These are phyloP conservation scores for Petunia axillaris DNA, from an alignment of 257 asterid species.

Conservation along the genomic window DNA sequence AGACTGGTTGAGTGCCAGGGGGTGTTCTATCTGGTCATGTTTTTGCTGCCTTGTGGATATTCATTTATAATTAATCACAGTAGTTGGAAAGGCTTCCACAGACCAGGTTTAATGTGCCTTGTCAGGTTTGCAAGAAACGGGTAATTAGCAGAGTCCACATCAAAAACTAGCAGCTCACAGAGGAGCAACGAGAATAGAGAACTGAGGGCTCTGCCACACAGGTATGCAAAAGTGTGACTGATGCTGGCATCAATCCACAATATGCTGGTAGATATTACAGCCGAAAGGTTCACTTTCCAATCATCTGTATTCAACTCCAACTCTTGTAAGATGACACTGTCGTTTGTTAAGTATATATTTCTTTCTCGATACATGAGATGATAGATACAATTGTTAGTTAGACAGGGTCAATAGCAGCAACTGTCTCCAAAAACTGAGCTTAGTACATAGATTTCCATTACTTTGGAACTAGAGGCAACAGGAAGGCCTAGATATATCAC, in stretches of 20 bases:
- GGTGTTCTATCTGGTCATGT: not conserved
- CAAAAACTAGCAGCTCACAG: conserved; percentile 12
- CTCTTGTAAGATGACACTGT: not conserved
- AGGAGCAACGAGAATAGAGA: not conserved
- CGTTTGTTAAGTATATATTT: not conserved
- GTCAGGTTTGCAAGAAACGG: not conserved
- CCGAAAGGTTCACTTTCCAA: not conserved
- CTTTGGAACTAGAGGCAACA: not conserved
- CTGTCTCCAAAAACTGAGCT: not conserved
- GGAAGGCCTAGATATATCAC: not conserved
- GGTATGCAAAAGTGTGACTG: not conserved
- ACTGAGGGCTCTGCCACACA: not conserved
- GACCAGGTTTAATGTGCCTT: conserved; percentile 10
- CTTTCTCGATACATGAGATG: not conserved
- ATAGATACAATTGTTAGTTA: too few relatives aligned
- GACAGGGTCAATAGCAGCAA: not conserved
- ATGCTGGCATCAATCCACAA: conserved; percentile 9
- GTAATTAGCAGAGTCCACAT: conserved; percentile 17
- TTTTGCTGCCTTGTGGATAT: not conserved
- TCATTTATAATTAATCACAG: not conserved
- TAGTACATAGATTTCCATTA: not conserved
- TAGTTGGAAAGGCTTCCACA: not conserved
- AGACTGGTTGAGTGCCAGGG: not conserved
- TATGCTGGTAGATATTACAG: not conserved
- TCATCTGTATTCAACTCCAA: not conserved